Base-by-base conservation (phyloP, 345 rosid species). In the Chamaenerion angustifolium region DNA sequence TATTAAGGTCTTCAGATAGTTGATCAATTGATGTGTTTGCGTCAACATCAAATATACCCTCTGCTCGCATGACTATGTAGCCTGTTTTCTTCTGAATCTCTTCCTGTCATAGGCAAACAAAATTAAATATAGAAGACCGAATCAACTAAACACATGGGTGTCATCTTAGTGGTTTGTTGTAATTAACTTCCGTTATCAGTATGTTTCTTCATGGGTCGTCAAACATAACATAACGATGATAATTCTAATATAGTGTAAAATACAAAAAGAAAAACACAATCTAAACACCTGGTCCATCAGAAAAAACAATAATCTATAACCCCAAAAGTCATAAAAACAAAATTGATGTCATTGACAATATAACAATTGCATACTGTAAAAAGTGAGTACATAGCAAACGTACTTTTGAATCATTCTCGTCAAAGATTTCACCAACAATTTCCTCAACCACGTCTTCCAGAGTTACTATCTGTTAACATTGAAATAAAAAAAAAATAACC, bases 71-170 rank as follows among this genome's bases (percentile, higher is more conserved):
- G 21, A 88, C 96, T 57, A 92, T 77, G 62, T 87, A 88, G 54
- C 99, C 96, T 40, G 99, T 92, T 69, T 92, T 92, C 80, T 88
- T 92, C 73, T 88, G 94, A 66, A 92, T 92, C 73, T 92, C 99
- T 73, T 92, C 99, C 99, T 92, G 55, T 64, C 15, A 57, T 59
- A 60, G 50, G 62, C 51, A 60, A 54, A n/a, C 42, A 41, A 23
- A 46, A 47, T 31, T 37, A 46, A 35, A 50, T 14, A 49, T 23
- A 57, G 15, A 49, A n/a, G 42, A 43, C n/a, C 23, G 4, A 12
- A 50, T 43, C 45, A 47, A 49, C 50, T 17, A 51, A 12, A n/a
- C 12, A 15, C 12, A 31, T 7, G 37, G 7, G 10, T 31, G 37
- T 7, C 37, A 3, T 31, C 37, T 8, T 23, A 23, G 27, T 23